Base-by-base conservation (phyloP, 1,284 basidiomycete genomes). In the Baeospora myosura region DNA sequence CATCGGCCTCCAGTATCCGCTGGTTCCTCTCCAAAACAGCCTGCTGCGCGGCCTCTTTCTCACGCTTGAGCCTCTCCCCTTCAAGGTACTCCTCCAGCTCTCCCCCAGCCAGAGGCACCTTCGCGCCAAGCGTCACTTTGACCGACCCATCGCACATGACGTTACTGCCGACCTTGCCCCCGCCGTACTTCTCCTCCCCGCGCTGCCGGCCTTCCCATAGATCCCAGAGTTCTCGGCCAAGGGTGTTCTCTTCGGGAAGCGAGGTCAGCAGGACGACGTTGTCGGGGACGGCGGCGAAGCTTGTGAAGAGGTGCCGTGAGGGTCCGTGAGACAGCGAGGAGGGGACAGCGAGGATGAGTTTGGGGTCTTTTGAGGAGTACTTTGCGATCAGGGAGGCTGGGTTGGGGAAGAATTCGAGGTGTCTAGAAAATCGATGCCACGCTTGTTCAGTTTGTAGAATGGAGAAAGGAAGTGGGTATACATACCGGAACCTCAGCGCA, bases 281-380 rank as follows among this genome's bases (percentile, higher is more conserved):
- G 44, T 84, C 82, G 0, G 86, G 77, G 7, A 80, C 73, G 5
- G 77, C 71, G 2, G 88, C 90, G 62, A 97, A 91, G 33, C 89
- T 78, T 7, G 81, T 72, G 57, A 98, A 95, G 2, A 98, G 61
- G 24, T 76, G 70, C 17, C 95, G 76, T 0, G 94, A 95, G 5
- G 89, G 87, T 1, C 96, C 95, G 56, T 98, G 88, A 0, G 93
- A 95, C 47, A 98, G 72, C 0, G 89, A 89, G 0, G 88, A 81
- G 0, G 96, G 95, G 16, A 95, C 87, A 0, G 95, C 91, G 4
- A 98, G 74, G 41, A 98, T 91, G 26, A 97, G 75, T 58, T 97
- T 98, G 0, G 95, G 90, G 44, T 88, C 81, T 50, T 82, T 84
- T 0, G 83, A 81, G 0, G 92, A 88, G 53, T 94, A 87, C 3